phyloP scores from a whole-genome alignment of 2,329 filamentous ascomycete species.

The Fusarium tjaetaba region DNA sequence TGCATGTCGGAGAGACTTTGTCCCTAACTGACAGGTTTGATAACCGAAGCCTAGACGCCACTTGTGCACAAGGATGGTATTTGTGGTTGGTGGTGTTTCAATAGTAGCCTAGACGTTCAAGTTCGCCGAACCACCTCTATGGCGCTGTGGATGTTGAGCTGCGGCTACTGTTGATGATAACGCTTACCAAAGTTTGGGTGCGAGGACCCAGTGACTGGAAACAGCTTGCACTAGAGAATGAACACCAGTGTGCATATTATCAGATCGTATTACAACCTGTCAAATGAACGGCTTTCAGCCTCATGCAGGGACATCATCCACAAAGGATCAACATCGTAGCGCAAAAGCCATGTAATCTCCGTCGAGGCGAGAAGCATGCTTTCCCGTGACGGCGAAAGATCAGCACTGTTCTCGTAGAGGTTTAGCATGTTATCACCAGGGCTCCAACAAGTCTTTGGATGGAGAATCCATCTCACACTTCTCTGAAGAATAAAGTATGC shows the following conservation, averaged over 20 bases:
- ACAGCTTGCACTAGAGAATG: background rate
- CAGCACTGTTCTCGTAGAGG: background rate
- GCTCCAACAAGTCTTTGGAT: background rate
- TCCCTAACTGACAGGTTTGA: constrained; percentile 25
- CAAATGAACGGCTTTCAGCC: background rate
- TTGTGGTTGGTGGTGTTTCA: background rate
- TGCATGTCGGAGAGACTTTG: constrained; percentile 1
- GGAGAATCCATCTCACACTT: background rate
- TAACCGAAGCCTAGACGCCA: constrained; percentile 41
- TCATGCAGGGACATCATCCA: background rate
- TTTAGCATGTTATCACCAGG: background rate
- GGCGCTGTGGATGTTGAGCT: background rate
- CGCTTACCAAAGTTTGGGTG: background rate
- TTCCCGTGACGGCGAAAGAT: background rate
- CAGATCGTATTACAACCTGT: background rate
- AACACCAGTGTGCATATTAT: background rate
- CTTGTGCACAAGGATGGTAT: background rate
- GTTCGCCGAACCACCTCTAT: constrained; percentile 14
- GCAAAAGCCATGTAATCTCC: constrained; percentile 1
- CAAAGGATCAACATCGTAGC: background rate
- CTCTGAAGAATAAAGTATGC: background rate
- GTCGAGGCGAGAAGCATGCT: background rate
- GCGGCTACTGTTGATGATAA: background rate
- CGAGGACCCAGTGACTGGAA: background rate
- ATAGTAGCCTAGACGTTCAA: background rate